Evolutionary conservation across 1,139 yeast genomes (phyloP).

Genomic region (Kodamaea derodonti): DNA sequence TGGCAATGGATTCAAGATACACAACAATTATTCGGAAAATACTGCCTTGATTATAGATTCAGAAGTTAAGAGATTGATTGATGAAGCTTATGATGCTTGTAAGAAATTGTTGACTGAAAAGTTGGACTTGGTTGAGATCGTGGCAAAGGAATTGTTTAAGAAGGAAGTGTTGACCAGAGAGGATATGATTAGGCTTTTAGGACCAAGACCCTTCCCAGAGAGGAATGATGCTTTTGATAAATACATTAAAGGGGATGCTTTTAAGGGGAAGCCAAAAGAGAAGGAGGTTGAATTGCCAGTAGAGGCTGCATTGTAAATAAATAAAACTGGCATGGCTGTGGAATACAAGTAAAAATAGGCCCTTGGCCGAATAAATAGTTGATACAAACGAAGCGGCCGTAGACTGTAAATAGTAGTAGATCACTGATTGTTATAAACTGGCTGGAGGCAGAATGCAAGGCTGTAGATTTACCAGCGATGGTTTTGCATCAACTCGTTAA

Average conservation of each 20-base stretch:
- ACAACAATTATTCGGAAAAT: slow-evolving; percentile 66
- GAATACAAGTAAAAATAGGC: too few relatives aligned
- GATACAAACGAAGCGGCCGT: too few relatives aligned
- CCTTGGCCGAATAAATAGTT: too few relatives aligned
- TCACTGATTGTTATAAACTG: too few relatives aligned
- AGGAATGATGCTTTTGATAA: slow-evolving; percentile 79
- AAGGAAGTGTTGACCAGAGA: slow-evolving; percentile 79
- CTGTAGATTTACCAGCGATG: too few relatives aligned
- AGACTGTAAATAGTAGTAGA: too few relatives aligned
- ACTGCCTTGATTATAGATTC: slow-evolving; percentile 64
- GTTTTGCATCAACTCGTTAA: too few relatives aligned
- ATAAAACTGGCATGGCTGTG: too few relatives aligned
- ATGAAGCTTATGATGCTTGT: slow-evolving; percentile 51
- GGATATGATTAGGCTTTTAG: slow-evolving; percentile 71
- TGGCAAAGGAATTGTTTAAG: slow-evolving; percentile 62
- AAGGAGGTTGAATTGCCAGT: too few relatives aligned
- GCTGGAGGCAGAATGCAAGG: too few relatives aligned
- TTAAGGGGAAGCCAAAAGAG: slow-evolving; percentile 20
- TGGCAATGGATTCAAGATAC: slow-evolving; percentile 47
- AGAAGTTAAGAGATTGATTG: slow-evolving; percentile 62
- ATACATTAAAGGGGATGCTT: slow-evolving; percentile 51
- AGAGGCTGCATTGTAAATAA: slow-evolving; percentile 1
- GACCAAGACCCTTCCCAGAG: slow-evolving; percentile 75
- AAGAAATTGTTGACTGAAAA: slow-evolving; percentile 53
- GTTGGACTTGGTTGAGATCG: slow-evolving; percentile 57